Conservation (phyloP, 2,329 filamentous ascomycete genomes). For the Lasiodiplodia citricola region DNA sequence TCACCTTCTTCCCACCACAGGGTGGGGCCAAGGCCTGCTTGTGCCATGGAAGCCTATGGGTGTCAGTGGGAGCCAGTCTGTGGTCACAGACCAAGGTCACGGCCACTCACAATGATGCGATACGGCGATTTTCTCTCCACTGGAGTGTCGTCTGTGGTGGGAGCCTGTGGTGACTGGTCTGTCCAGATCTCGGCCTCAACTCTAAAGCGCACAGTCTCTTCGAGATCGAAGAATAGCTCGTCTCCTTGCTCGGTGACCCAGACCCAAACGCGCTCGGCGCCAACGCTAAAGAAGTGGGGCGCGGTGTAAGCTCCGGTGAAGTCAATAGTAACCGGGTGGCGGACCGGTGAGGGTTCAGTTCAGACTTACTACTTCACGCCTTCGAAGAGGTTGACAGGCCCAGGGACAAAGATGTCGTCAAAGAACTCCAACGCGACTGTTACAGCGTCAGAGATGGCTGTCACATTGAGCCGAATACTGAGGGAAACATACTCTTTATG, state of each 20-base stretch:
- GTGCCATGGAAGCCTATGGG: conserved; percentile 52
- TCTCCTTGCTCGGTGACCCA: conserved; percentile 77
- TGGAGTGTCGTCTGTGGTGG: conserved; percentile 67
- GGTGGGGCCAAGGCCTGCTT: conserved; percentile 53
- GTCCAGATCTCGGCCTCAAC: conserved; percentile 90
- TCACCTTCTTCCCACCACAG: conserved; percentile 50
- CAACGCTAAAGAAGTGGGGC: conserved; percentile 59
- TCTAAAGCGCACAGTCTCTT: conserved; percentile 85
- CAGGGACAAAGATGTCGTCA: conserved; percentile 82
- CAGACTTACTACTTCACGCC: conserved; percentile 68
- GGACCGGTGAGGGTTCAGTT: not conserved
- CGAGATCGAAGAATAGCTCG: conserved; percentile 83
- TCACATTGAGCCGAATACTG: not conserved
- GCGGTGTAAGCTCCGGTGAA: not conserved
- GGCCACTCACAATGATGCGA: conserved; percentile 58
- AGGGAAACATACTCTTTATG: conserved; percentile 64
- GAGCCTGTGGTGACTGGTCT: conserved; percentile 83
- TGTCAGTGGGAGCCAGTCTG: not conserved
- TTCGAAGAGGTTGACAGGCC: conserved; percentile 39
- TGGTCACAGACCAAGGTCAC: not conserved
- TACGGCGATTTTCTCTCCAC: conserved; percentile 73
- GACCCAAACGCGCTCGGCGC: conserved; percentile 79
- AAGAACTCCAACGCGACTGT: conserved; percentile 88
- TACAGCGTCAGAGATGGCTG: not conserved
- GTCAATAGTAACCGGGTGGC: conserved; percentile 7